Conservation (phyloP, 106 monocot genomes). For the Allium cepa region DNA sequence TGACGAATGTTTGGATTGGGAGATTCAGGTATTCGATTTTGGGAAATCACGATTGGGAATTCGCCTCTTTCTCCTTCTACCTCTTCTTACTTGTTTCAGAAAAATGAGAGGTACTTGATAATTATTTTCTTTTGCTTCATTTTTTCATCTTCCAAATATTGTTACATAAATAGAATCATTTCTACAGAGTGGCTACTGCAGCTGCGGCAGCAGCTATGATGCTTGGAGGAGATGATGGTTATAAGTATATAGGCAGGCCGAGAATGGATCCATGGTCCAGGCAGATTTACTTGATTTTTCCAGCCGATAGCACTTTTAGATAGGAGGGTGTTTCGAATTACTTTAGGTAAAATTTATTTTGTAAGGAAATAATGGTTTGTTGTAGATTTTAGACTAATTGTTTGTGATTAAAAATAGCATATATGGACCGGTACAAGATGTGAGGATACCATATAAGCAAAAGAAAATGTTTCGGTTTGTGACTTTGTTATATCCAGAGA, state of each 20-base stretch:
- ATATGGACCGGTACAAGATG: slow-evolving; percentile 76
- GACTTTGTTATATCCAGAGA: slow-evolving; percentile 48
- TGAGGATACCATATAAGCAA: slow-evolving; percentile 79
- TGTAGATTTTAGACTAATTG: too few species aligned
- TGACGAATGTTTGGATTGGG: too few species aligned
- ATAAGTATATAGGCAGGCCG: slow-evolving; percentile 53
- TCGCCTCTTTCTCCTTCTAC: slow-evolving; percentile 26
- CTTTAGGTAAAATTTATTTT: slow-evolving; percentile 50
- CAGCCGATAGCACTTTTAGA: slow-evolving; percentile 89
- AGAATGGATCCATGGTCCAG: slow-evolving; percentile 60
- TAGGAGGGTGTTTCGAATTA: slow-evolving; percentile 95
- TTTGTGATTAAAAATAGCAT: slow-evolving; percentile 4
- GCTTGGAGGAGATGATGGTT: slow-evolving; percentile 46
- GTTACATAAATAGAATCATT: neutral
- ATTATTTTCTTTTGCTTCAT: neutral
- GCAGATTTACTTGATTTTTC: slow-evolving; percentile 91
- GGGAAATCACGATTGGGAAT: too few species aligned
- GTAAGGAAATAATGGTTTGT: too few species aligned
- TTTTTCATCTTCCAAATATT: neutral
- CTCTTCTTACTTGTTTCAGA: slow-evolving; percentile 45
- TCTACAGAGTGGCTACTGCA: slow-evolving; percentile 21
- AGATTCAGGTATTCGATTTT: too few species aligned
- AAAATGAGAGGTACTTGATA: slow-evolving; percentile 46
- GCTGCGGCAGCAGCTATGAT: slow-evolving; percentile 48
- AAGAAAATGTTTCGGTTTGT: slow-evolving; percentile 79